Conservation (phyloP, 1,139 yeast genomes). For the Zygosaccharomyces sapae region DNA sequence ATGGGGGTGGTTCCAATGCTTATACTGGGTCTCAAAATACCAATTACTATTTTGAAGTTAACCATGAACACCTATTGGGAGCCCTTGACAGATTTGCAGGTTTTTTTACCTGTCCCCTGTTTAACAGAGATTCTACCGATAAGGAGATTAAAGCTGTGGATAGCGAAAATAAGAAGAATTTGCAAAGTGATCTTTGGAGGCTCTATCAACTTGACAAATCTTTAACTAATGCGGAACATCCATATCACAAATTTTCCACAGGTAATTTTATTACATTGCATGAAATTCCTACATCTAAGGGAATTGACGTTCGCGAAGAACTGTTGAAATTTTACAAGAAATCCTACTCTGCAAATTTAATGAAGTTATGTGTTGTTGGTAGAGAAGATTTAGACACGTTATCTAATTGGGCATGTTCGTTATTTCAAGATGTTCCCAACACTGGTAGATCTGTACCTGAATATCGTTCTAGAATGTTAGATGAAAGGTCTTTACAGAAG, state of each 20-base stretch:
- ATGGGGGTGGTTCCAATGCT: constrained; percentile 68
- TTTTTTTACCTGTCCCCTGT: constrained; percentile 82
- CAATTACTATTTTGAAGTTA: constrained; percentile 83
- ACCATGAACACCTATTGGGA: constrained; percentile 70
- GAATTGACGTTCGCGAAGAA: constrained; percentile 60
- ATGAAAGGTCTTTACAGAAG: constrained; percentile 47
- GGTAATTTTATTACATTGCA: constrained; percentile 65
- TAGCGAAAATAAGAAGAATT: constrained; percentile 89
- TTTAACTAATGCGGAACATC: constrained; percentile 66
- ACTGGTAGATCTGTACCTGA: constrained; percentile 41
- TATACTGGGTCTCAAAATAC: constrained; percentile 88
- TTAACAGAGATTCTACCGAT: constrained; percentile 76
- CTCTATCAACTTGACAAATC: constrained; percentile 77
- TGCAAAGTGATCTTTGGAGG: constrained; percentile 89
- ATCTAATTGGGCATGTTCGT: constrained; percentile 64
- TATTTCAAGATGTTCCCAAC: constrained; percentile 62
- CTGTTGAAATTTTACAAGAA: constrained; percentile 57
- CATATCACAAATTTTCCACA: constrained; percentile 70
- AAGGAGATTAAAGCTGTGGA: constrained; percentile 94
- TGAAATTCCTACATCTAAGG: constrained; percentile 47
- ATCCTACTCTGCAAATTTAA: constrained; percentile 70
- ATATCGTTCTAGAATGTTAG: constrained; percentile 45
- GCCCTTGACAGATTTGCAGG: constrained; percentile 92
- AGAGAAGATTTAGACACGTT: constrained; percentile 71
- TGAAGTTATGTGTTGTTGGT: constrained; percentile 84